Evolutionary conservation across 805 yeast genomes (phyloP).

Genomic region (Suhomyces sp.): DNA sequence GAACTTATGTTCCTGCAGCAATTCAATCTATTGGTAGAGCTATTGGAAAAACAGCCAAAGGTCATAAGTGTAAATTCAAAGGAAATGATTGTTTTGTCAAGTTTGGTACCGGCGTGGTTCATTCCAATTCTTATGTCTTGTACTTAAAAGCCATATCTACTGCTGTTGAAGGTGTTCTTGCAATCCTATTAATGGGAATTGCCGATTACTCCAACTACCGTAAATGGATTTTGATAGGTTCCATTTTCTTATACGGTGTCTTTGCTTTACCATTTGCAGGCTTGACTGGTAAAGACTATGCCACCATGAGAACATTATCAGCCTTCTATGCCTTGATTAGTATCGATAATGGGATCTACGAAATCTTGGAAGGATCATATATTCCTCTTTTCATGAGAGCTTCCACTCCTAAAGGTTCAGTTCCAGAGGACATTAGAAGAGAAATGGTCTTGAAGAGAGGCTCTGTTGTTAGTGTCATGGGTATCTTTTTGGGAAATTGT

Average conservation of each 20-base stretch:
- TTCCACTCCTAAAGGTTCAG: conserved; percentile 14
- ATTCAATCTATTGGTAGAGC: conserved; percentile 36
- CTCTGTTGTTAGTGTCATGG: conserved; percentile 37
- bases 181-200: conserved; percentile 37
- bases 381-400: conserved; percentile 43
- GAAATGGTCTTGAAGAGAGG: conserved; percentile 29
- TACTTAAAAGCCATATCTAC: conserved; percentile 39
- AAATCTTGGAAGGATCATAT: conserved; percentile 40
- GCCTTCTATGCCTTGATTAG: conserved; percentile 32
- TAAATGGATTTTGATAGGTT: conserved; percentile 31
- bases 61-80: conserved; percentile 20
- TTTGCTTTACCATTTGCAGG: conserved; percentile 39
- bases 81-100: conserved; percentile 41
- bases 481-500: conserved; percentile 32
- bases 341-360: conserved; percentile 29
- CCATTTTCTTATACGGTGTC: conserved; percentile 31
- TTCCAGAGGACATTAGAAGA: conserved; percentile 24
- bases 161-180: conserved; percentile 36
- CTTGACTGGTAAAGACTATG: conserved; percentile 18
- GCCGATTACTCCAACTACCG: conserved; percentile 41
- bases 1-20: conserved; percentile 41
- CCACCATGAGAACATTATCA: conserved; percentile 23
- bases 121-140: conserved; percentile 35
- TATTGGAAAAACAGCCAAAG: conserved; percentile 27
- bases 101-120: conserved; percentile 34